These are phyloP conservation scores for Ceratobasidium papillatum DNA, from an alignment of 1,284 basidiomycete species.

Conservation along the genomic window DNA sequence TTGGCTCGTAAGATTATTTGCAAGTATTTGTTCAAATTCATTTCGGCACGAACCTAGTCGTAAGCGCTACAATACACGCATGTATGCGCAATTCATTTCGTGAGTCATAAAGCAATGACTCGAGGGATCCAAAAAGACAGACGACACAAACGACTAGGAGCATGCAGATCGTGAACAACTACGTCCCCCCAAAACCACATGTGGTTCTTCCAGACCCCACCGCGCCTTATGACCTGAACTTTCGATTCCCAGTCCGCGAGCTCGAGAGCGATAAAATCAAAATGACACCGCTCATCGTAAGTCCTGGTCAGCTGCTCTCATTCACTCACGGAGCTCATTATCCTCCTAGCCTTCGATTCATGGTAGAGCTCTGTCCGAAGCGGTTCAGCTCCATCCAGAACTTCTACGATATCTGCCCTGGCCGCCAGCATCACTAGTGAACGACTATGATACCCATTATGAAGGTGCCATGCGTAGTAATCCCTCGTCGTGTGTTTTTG, in stretches of 20 bases:
- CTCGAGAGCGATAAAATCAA: conserved; percentile 43
- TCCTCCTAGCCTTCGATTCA: conserved; percentile 41
- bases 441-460: conserved; percentile 35
- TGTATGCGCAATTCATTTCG: neutral
- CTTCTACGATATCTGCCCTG: conserved; percentile 42
- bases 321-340: neutral
- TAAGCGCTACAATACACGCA: neutral
- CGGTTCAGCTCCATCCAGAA: conserved; percentile 36
- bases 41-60: neutral
- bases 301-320: neutral
- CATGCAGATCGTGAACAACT: conserved; percentile 20
- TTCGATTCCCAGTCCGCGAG: conserved; percentile 42
- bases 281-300: conserved; percentile 45
- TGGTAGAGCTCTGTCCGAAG: conserved; percentile 31
- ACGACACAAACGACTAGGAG: neutral
- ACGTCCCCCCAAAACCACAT: conserved; percentile 4
- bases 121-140: neutral
- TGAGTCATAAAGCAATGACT: conserved; percentile 7
- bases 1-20: neutral
- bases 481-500: conserved; percentile 44
- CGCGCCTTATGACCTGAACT: conserved; percentile 39
- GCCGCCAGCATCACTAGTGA: conserved; percentile 25
- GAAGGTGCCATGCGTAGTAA: conserved; percentile 40
- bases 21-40: neutral
- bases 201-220: conserved; percentile 20